Base-by-base conservation (phyloP, 176 grass and related monocot species). In the Puccinellia tenuiflora region DNA sequence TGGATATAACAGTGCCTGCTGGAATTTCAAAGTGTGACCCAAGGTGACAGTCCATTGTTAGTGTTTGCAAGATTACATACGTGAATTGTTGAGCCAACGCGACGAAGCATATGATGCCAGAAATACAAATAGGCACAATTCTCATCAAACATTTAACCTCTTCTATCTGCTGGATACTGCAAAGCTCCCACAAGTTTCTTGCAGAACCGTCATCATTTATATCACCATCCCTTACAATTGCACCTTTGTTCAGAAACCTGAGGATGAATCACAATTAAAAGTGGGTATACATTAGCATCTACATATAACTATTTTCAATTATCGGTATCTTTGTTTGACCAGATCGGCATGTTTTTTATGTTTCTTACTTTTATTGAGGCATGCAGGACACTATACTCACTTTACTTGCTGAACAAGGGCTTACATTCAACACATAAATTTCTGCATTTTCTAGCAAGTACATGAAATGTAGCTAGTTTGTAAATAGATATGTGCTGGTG, bases 111-210 rank as follows among this genome's bases (percentile, higher is more conserved):
- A 93, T 33, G 53, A 98, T 46, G 43, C 85, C 92, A 54, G 92
- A 88, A 9, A 91, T 46, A 88, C 66, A 95, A 22, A 97, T 70
- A 62, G 90, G 95, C 14, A 97, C 46, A 86, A 94, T 92, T 61
- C 82, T 83, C 73, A 94, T 84, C 45, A 93, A 90, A 80, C 92
- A 98, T 81, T 98, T 94, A 14, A 85, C 83, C 83, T 94, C 92
- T 74, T 98, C 95, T 65, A 93, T 86, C 59, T 87, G 85, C 68
- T 90, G 95, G 43, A 98, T 87, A 79, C 85, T 98, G 79, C 90
- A 90, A 50, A 94, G 79, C 26, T 84, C 68, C 92, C 90, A 94
- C 35, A 62, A 29, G 75, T 91, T 97, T 42, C 64, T 88, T 53
- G 84, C 80, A 51, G 59, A 87, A 63, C 90, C 86, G 1, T 89